Percentiles rank a stretch among this genome's conserved stretches.
Conservation (phyloP, 1,139 yeast species). For the Yamadazyma aaseri region DNA sequence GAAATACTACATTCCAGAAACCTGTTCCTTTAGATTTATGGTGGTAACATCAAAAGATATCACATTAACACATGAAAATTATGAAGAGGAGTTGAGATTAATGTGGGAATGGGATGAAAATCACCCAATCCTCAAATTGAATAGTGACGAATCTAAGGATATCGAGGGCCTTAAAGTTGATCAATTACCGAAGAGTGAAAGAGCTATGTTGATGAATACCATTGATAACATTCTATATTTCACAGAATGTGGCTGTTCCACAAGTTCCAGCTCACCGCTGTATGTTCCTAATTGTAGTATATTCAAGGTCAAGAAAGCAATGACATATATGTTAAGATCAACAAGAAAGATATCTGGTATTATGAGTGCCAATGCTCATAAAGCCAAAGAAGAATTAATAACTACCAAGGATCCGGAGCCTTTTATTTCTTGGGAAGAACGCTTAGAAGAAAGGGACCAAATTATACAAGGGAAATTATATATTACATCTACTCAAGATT, state of each 20-base stretch:
- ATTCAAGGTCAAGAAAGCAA: slow-evolving; percentile 59
- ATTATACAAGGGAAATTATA: slow-evolving; percentile 25
- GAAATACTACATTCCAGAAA: slow-evolving; percentile 49
- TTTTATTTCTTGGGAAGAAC: slow-evolving; percentile 40
- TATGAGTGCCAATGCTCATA: slow-evolving; percentile 35
- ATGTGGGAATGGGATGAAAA: slow-evolving; percentile 86
- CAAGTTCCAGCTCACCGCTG: slow-evolving; percentile 28
- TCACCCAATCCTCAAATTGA: slow-evolving; percentile 69
- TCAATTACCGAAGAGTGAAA: slow-evolving; percentile 47
- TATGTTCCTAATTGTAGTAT: slow-evolving; percentile 48
- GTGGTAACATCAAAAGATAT: slow-evolving; percentile 60
- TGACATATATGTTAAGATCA: slow-evolving; percentile 55
- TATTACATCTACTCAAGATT: slow-evolving; percentile 13
- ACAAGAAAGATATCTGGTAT: slow-evolving; percentile 52
- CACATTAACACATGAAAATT: slow-evolving; percentile 22
- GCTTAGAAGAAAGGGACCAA: slow-evolving; percentile 33
- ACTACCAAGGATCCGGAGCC: slow-evolving; percentile 30
- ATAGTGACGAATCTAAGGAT: slow-evolving; percentile 22
- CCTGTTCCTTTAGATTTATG: slow-evolving; percentile 49
- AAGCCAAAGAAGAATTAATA: slow-evolving; percentile 42
- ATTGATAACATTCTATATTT: slow-evolving; percentile 56
- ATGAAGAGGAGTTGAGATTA: slow-evolving; percentile 65
- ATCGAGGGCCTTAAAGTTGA: slow-evolving; percentile 42
- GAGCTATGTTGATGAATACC: slow-evolving; percentile 55
- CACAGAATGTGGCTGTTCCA: slow-evolving; percentile 70